Evolutionary conservation across 2,329 filamentous ascomycete genomes (phyloP).

Genomic region (Canariomyces notabilis): DNA sequence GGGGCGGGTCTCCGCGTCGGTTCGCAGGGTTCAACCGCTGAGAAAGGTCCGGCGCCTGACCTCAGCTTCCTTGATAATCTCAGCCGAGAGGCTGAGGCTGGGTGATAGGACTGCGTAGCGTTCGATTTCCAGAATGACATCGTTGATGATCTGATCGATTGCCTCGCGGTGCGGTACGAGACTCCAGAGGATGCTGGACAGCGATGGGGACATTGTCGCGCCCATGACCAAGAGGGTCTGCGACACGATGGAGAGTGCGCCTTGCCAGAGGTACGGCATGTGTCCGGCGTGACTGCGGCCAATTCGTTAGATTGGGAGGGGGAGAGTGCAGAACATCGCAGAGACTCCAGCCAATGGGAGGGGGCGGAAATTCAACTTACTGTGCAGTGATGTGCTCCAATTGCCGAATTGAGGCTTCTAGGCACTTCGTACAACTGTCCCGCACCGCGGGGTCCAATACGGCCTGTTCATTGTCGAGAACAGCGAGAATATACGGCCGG

Average conservation of each 20-base stretch:
- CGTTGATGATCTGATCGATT: constrained; percentile 71
- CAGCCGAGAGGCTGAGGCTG: constrained; percentile 68
- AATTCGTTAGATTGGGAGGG: constrained; percentile 35
- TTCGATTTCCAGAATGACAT: constrained; percentile 71
- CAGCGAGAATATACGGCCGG: constrained; percentile 74
- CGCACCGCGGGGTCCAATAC: constrained; percentile 66
- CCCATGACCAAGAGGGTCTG: constrained; percentile 81
- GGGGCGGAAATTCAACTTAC: constrained; percentile 42
- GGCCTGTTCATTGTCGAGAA: constrained; percentile 70
- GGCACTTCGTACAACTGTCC: constrained; percentile 73
- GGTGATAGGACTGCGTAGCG: constrained; percentile 70
- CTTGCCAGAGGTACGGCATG: constrained; percentile 82
- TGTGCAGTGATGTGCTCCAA: constrained; percentile 74
- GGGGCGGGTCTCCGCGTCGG: constrained; percentile 1
- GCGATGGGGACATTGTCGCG: constrained; percentile 71
- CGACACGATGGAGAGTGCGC: constrained; percentile 75
- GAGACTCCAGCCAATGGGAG: constrained; percentile 15
- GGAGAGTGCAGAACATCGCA: constrained; percentile 21
- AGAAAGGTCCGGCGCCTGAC: constrained; percentile 62
- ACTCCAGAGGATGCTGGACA: constrained; percentile 59
- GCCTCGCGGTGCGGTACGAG: constrained; percentile 53
- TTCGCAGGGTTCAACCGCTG: constrained; percentile 38
- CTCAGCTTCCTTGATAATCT: constrained; percentile 76
- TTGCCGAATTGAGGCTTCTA: constrained; percentile 75
- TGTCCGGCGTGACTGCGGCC: constrained; percentile 66